Evolutionary conservation across 257 asterid species (phyloP).

Genomic region (Nicotiana tomentosiformis): DNA sequence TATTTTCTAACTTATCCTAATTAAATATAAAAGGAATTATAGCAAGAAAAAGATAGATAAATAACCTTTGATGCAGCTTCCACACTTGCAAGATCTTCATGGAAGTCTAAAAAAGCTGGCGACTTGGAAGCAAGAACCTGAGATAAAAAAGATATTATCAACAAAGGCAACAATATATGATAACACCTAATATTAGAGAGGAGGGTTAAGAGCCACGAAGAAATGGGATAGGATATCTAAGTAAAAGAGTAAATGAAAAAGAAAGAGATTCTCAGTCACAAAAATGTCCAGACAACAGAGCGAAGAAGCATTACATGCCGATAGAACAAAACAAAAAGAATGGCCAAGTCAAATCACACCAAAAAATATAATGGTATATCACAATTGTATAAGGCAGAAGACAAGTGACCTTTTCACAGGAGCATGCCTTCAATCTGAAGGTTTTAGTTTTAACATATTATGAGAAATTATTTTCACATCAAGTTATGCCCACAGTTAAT

Average conservation of each 20-base stretch:
- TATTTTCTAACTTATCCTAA: neutral
- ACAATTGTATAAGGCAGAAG: neutral
- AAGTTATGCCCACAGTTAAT: too few relatives aligned
- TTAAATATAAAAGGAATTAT: neutral
- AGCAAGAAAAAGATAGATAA: constrained; percentile 13
- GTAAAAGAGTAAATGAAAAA: neutral
- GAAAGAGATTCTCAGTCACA: neutral
- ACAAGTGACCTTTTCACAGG: too few relatives aligned
- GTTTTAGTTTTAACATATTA: too few relatives aligned
- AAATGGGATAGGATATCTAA: neutral
- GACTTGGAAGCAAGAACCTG: constrained; percentile 77
- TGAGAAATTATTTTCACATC: too few relatives aligned
- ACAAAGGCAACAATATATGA: neutral
- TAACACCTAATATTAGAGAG: neutral
- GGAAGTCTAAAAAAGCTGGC: constrained; percentile 63
- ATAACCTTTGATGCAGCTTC: constrained; percentile 79
- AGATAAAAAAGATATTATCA: constrained; percentile 1
- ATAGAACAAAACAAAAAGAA: neutral
- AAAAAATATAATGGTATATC: neutral
- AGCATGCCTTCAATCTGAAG: too few relatives aligned
- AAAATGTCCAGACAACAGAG: neutral
- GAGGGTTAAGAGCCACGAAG: neutral
- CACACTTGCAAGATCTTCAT: constrained; percentile 62
- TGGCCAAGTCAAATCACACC: neutral
- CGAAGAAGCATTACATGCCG: neutral